phyloP scores from a whole-genome alignment of 2,329 filamentous ascomycete species.

The Hypocreales sp. region DNA sequence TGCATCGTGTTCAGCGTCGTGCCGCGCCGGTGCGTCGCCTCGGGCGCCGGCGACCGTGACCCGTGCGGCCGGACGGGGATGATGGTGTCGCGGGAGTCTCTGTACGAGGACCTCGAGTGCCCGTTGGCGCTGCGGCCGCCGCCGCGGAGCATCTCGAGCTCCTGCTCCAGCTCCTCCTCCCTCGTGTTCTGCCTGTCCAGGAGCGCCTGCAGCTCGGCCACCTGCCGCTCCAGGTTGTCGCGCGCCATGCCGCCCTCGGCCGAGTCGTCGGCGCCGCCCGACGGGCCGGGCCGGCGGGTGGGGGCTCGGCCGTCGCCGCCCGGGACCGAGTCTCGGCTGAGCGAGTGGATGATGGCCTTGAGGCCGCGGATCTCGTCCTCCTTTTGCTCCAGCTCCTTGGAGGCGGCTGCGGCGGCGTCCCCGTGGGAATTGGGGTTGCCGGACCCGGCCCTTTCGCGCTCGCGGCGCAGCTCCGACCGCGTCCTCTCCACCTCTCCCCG shows the following conservation, averaged over 20 bases:
- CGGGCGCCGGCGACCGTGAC: constrained; percentile 30
- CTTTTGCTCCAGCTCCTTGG: constrained; percentile 77
- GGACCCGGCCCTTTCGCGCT: constrained; percentile 58
- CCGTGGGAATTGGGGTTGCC: constrained; percentile 19
- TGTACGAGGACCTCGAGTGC: constrained; percentile 34
- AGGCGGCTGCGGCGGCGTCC: constrained; percentile 30
- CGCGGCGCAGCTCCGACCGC: constrained; percentile 70
- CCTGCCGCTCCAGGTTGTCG: constrained; percentile 65
- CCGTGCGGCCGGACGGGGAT: constrained; percentile 38
- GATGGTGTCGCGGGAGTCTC: constrained; percentile 53
- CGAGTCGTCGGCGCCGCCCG: constrained; percentile 10
- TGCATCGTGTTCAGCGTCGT: constrained; percentile 51
- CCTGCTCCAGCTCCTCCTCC: constrained; percentile 76
- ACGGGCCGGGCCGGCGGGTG: constrained; percentile 16
- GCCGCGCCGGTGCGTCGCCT: constrained; percentile 31
- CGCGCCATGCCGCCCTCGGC: constrained; percentile 16
- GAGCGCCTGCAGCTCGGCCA: constrained; percentile 59
- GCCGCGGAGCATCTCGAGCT: constrained; percentile 53
- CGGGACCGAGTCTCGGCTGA: constrained; percentile 61
- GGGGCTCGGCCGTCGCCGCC: constrained; percentile 18
- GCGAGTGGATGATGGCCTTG: constrained; percentile 93
- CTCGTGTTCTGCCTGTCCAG: constrained; percentile 56
- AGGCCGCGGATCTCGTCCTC: constrained; percentile 95
- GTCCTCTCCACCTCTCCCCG: constrained; percentile 89
- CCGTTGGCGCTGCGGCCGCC: constrained; percentile 12